Evolutionary conservation across 1,284 basidiomycete genomes (phyloP).

Genomic region (Sphaerobolus stellatus): DNA sequence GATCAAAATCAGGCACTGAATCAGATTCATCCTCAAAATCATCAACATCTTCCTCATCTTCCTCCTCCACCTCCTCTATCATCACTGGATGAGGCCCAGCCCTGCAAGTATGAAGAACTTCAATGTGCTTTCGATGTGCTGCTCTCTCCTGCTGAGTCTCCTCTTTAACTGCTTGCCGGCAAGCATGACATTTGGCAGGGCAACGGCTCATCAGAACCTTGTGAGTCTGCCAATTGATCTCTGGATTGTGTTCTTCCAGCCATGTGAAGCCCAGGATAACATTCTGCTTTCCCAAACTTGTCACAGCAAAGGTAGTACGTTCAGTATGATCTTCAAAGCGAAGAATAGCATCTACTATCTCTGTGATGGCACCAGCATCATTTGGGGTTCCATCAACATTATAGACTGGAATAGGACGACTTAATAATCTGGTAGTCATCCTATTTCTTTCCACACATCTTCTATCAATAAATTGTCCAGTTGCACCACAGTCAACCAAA

Average conservation of each 20-base stretch:
- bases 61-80: too few species aligned
- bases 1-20: too few species aligned
- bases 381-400: constrained; percentile 1
- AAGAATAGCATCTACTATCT: not conserved
- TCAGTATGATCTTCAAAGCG: not conserved
- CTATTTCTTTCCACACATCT: not conserved
- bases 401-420: not conserved
- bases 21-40: too few species aligned
- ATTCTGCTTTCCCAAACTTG: not conserved
- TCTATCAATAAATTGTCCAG: not conserved
- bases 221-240: not conserved
- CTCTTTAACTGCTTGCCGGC: too few species aligned
- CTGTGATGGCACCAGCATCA: not conserved
- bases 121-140: too few species aligned
- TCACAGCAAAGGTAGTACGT: not conserved
- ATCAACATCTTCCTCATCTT: too few species aligned
- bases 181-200: not conserved
- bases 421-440: not conserved
- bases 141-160: too few species aligned
- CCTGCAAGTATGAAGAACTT: too few species aligned
- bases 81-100: too few species aligned
- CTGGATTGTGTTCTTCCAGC: not conserved
- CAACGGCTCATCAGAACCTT: not conserved
- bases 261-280: not conserved
- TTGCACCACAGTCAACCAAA: not conserved